Base-by-base conservation (phyloP, 345 rosid species). In the Populus alba region DNA sequence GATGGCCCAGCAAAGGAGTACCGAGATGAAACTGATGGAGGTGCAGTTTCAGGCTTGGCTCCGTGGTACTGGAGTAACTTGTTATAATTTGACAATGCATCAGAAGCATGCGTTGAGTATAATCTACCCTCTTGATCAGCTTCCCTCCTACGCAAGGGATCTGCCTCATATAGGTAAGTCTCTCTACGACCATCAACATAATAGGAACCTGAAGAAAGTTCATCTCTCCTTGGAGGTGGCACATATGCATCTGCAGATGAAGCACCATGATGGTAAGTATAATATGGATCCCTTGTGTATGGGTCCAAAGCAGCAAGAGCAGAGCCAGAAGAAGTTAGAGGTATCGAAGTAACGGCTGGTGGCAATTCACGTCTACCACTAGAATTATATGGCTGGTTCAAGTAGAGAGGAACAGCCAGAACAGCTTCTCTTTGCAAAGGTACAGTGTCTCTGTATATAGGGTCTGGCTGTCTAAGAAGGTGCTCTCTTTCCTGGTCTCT, bases 1-100 rank as follows among this genome's bases (percentile, higher is more conserved):
- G 95, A 82, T 3, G 90, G 88, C 25, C 90, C 89, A 7, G 87
- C 81, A 70, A 90, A 89, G 11, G 89, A 77, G 88, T 89, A 93
- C 31, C 91, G 87, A 8, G 94, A 91, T 63, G 91, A 81, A 71
- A 90, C 91, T 27, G 90, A 74, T 43, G 85, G 70, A 8, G 81
- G n/a, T n/a, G n/a, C n/a, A n/a, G n/a, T n/a, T n/a, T n/a, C n/a
- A n/a, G n/a, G n/a, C n/a, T n/a, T n/a, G n/a, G n/a, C n/a, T n/a
- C n/a, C n/a, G n/a, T n/a, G n/a, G n/a, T n/a, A n/a, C n/a, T n/a
- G n/a, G n/a, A n/a, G n/a, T n/a, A n/a, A n/a, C n/a, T n/a, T n/a
- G n/a, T n/a, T n/a, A n/a, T n/a, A n/a, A n/a, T n/a, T 86, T 16
- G 86, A 79, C 45, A 77, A 53, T 18, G 85, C 78, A 62, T 83